Evolutionary conservation across 1,284 basidiomycete species (phyloP), one percentile per base, ranked within the genome.

Genomic region (Cryptococcus jaspeensis): DNA sequence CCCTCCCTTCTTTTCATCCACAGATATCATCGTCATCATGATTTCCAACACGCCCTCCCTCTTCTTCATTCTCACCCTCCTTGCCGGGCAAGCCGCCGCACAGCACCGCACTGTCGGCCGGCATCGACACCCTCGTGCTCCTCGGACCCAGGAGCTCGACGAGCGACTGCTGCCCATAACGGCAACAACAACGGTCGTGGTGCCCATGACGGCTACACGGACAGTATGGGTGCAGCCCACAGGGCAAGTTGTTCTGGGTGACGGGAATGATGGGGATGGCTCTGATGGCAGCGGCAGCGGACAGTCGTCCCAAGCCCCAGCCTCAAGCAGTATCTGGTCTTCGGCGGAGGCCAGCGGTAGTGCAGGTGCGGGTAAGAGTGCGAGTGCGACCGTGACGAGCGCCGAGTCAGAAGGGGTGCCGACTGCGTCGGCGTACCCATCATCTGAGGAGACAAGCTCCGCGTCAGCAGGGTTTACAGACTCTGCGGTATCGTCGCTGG

Each of bases 91-190:
- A 40, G 25, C 52, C 25, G 37, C 43, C 36, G 56, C 61, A 16
- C 38, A 50, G 15, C 55, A 60, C 23, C 38, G 52, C 15, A 60
- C 55, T 43, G 47, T 53, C 40, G 46, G 52, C 18, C 53, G 51
- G 18, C 58, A 58, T 38, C 45, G 55, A 18, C 50, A 43, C 44
- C 54, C 54, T 44, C 20, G 42, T 32, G 39, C 35, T 54, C 42
- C 38, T 3, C n/a, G 37, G 13, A 37, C 16, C 11, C 45, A 25
- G 13, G 54, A 62, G 46, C 58, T 70, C 23, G 72, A 74, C 43
- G 72, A 75, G 58, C 64, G 73, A 15, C 52, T 66, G 15, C 25
- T 75, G 41, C 74, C 73, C 8, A 73, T 76, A 52, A 75, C 76
- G 0, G 66, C 73, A 1, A 78, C 76, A 2, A 78, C 72, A 1